Base-by-base conservation (phyloP, 805 yeast species). In the Hyphopichia homilentoma region DNA sequence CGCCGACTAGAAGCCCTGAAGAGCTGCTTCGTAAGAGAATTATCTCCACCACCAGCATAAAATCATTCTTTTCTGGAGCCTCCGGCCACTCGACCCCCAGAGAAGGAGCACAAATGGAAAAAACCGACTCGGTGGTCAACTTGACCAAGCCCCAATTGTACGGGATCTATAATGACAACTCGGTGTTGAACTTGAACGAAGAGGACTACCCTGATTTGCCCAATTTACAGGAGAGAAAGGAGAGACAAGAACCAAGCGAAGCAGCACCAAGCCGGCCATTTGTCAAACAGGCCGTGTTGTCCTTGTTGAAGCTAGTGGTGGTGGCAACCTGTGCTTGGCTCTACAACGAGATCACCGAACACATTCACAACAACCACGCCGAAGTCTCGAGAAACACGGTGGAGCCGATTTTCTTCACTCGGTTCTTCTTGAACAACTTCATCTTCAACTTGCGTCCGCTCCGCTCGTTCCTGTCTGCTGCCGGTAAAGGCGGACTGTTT, bases 81-180 rank as follows among this genome's bases (percentile, higher is more conserved):
- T 46, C 58, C 3, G 50, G 51, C 7, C 35, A 43, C 3, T 40
- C 55, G 9, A 48, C 59, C 2, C 52, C 57, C 13, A 24, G 12
- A 24, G 7, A 24, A 7, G 12, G 7, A 25, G 25, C n/a, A 7
- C 11, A 24, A 7, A 52, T 61, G 41, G 53, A 51, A 32, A 59
- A 57, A 26, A 55, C 62, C 2, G 66, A 61, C 24, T 70, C 77
- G 14, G 63, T 71, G 13, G 45, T 65, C 41, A 71, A 67, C 39
- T 54, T 75, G 40, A 73, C 78, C 20, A 68, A 65, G 43, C 76
- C 80, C 6, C 61, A 72, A 4, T 55, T 76, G 32, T 75, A 67
- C 45, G 70, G 73, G 1, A 61, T 75, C 25, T 76, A 72, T 47
- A 73, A 69, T 37, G 68, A 69, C 22, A 53, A 63, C n/a, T 59